Evolutionary conservation across 768 basidiomycete species (phyloP).

Genomic region (Mrakia frigida): DNA sequence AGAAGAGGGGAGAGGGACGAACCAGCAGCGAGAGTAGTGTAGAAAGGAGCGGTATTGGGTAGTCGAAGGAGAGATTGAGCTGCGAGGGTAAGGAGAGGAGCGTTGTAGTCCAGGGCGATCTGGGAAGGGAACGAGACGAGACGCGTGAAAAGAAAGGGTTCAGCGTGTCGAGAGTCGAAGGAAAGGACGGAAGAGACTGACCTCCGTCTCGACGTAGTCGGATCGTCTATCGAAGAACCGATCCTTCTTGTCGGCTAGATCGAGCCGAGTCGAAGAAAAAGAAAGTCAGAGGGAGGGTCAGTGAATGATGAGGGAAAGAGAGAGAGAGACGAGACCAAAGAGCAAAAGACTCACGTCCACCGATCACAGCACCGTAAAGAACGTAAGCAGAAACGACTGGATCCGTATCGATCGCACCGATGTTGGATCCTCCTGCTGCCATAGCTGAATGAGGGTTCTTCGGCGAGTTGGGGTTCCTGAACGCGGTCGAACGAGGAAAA

Average conservation of each 20-base stretch:
- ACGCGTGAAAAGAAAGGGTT: background rate
- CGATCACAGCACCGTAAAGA: slow-evolving; percentile 80
- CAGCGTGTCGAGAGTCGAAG: background rate
- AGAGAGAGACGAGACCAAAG: too few species aligned
- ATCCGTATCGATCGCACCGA: slow-evolving; percentile 62
- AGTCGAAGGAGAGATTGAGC: slow-evolving; percentile 48
- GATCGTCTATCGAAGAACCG: slow-evolving; percentile 76
- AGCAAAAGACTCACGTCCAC: slow-evolving; percentile 54
- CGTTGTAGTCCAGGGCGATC: slow-evolving; percentile 83
- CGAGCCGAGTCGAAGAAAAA: background rate
- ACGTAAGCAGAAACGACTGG: slow-evolving; percentile 69
- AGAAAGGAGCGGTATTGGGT: slow-evolving; percentile 66
- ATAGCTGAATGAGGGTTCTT: slow-evolving; percentile 84
- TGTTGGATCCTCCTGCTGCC: slow-evolving; percentile 74
- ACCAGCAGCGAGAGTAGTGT: slow-evolving; percentile 54
- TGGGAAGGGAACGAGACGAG: slow-evolving; percentile 37
- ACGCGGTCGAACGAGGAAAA: background rate
- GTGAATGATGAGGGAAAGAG: too few species aligned
- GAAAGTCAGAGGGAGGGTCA: too few species aligned
- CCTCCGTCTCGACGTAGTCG: slow-evolving; percentile 87
- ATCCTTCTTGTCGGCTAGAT: slow-evolving; percentile 57
- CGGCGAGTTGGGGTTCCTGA: slow-evolving; percentile 75
- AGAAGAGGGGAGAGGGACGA: background rate
- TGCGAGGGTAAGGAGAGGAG: slow-evolving; percentile 78
- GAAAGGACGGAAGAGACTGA: slow-evolving; percentile 41